A percentile compares a stretch with the other conserved stretches of the same genome.
Evolutionary conservation across 2,329 filamentous ascomycete genomes (phyloP).

Genomic region (Fusarium napiforme): DNA sequence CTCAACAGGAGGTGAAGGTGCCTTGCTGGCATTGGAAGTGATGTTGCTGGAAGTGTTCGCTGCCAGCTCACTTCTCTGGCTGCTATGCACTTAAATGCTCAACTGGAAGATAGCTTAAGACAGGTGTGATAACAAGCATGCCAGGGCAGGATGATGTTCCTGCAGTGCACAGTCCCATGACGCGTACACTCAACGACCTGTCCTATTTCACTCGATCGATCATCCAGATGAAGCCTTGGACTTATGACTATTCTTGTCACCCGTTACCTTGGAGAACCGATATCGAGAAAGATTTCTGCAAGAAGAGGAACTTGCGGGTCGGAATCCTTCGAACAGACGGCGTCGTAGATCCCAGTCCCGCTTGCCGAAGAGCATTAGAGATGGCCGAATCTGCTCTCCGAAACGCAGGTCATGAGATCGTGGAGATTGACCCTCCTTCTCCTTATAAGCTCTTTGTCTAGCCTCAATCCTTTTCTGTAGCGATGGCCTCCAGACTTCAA

Average conservation of each 20-base stretch:
- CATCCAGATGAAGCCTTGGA: constrained; percentile 86
- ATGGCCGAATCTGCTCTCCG: constrained; percentile 76
- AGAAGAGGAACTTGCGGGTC: constrained; percentile 57
- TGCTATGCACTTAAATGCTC: constrained; percentile 89
- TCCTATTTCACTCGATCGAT: constrained; percentile 84
- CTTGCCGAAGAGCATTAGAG: constrained; percentile 80
- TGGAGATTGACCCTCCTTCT: constrained; percentile 70
- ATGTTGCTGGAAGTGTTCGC: constrained; percentile 90
- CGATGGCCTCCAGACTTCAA: constrained; percentile 83
- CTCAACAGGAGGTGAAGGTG: constrained; percentile 86
- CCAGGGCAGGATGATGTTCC: constrained; percentile 90
- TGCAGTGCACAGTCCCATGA: constrained; percentile 92
- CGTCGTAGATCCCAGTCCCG: constrained; percentile 87
- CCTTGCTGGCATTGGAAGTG: constrained; percentile 87
- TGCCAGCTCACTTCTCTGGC: constrained; percentile 87
- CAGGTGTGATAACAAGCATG: constrained; percentile 87
- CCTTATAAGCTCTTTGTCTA: constrained; percentile 79
- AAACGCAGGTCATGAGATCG: constrained; percentile 79
- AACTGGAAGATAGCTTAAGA: constrained; percentile 90
- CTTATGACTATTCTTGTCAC: constrained; percentile 86
- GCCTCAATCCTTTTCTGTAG: constrained; percentile 85
- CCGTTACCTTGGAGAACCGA: constrained; percentile 82
- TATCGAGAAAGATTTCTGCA: constrained; percentile 66
- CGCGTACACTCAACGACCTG: constrained; percentile 83
- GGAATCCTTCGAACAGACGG: constrained; percentile 83